A percentile compares a stretch with the other conserved stretches of the same genome.
Conservation (phyloP, 2,329 filamentous ascomycete genomes). For the Aspergillus vadensis region DNA sequence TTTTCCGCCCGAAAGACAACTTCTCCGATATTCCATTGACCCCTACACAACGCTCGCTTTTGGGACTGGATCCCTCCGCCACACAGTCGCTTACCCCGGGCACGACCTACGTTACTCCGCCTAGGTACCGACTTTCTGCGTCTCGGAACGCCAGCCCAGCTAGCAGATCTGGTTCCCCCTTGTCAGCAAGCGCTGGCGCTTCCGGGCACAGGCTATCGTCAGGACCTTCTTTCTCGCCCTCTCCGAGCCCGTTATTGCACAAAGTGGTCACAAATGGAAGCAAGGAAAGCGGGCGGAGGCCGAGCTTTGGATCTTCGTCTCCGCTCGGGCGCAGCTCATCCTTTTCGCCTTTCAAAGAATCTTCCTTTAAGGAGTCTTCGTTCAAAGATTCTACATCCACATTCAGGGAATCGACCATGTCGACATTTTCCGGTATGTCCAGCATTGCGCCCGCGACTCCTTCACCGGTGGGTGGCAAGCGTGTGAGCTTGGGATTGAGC, state of each 20-base stretch:
- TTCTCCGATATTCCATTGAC: slow-evolving; percentile 89
- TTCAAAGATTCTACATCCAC: slow-evolving; percentile 17
- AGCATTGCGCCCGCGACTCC: slow-evolving; percentile 65
- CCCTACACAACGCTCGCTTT: slow-evolving; percentile 78
- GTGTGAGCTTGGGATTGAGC: slow-evolving; percentile 75
- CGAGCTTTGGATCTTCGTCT: slow-evolving; percentile 53
- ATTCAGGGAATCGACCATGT: slow-evolving; percentile 5
- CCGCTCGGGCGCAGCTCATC: slow-evolving; percentile 39
- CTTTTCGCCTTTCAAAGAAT: slow-evolving; percentile 40
- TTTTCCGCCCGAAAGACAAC: slow-evolving; percentile 72
- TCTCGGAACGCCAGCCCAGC: slow-evolving; percentile 48
- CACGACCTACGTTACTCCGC: slow-evolving; percentile 79
- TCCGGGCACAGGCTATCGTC: slow-evolving; percentile 38
- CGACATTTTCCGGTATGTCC: slow-evolving; percentile 30
- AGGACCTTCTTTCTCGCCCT: slow-evolving; percentile 58
- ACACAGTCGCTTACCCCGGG: slow-evolving; percentile 65
- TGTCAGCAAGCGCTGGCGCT: slow-evolving; percentile 40
- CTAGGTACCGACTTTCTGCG: slow-evolving; percentile 78
- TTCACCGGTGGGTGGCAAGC: slow-evolving; percentile 66
- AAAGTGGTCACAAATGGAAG: slow-evolving; percentile 60
- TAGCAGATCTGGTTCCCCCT: slow-evolving; percentile 41
- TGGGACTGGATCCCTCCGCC: slow-evolving; percentile 75
- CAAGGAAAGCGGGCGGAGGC: slow-evolving; percentile 51
- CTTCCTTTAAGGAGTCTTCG: not conserved
- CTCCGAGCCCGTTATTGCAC: slow-evolving; percentile 63